Evolutionary conservation across 1,139 yeast species (phyloP), one percentile per base, ranked within the genome.

Genomic region (Protomyces inouyei): DNA sequence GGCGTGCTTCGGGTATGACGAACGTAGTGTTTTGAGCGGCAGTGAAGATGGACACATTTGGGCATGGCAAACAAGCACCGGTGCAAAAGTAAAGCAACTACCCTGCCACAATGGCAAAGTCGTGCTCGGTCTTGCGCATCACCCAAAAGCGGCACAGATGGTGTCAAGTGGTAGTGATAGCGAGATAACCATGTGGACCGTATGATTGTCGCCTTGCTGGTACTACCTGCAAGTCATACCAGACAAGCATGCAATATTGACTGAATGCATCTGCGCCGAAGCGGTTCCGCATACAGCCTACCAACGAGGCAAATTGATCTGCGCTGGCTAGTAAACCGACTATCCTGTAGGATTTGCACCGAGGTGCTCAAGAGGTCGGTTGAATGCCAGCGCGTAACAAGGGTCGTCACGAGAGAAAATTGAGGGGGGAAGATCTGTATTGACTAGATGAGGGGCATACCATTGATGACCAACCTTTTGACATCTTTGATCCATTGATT

Each of bases 41-140:
- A 83, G 95, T 5, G 97, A 90, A 72, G 96, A 90, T 73, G 97
- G 97, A 60, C 86, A 85, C 69, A 82, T 91, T 60, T 88, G 87
- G 73, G 84, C 88, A 25, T 91, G 97, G 97, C 96, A 90, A 73
- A 82, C 86, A 52, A 81, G 81, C 36, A 85, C 93, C 5, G 96
- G 96, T 0, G 71, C 69, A 35, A 66, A 72, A 36, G 70, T 70
- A 55, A 67, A 71, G 52, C 65, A 68, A 35, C 35, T 69, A 25
- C 25, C 54, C 16, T 61, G 52, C 14, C 68, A 63, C 36, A 60
- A 12, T 3, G 68, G 64, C n/a, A 60, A 57, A 18, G 66, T 68
- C 35, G 67, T 69, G 14, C 64, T 67, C 16, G 67, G 69, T 32
- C 64, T 69, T 3, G 66, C 67, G 8, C 64, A 54, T 36, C 69